These are phyloP conservation scores for Pseudogymnoascus sp. DNA, from an alignment of 2,329 filamentous ascomycete genomes.

Conservation along the genomic window DNA sequence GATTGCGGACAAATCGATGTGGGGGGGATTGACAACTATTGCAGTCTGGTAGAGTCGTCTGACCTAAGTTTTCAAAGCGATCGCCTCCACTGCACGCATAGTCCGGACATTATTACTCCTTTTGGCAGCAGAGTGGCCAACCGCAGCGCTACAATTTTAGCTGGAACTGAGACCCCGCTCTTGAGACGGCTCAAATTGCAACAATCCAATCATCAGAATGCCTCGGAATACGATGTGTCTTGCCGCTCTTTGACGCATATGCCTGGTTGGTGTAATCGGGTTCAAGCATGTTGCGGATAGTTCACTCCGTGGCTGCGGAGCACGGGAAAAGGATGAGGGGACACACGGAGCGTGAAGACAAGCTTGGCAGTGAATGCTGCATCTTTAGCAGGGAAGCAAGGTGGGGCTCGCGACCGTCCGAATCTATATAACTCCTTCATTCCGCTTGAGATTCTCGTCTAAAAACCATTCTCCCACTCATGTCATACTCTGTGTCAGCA, in stretches of 20 bases:
- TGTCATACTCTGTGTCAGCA: not conserved
- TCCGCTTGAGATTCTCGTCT: not conserved
- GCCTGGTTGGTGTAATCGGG: not conserved
- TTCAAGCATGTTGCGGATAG: not conserved
- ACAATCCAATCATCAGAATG: not conserved
- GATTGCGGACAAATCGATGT: not conserved
- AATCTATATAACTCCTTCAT: not conserved
- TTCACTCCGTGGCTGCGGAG: not conserved
- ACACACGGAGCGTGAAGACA: not conserved
- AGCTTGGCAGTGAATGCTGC: not conserved
- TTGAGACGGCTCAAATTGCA: not conserved
- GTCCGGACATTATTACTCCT: not conserved
- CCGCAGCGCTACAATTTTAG: not conserved
- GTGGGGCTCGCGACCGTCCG: not conserved
- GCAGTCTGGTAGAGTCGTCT: slow-evolving; percentile 1
- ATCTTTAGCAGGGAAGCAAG: not conserved
- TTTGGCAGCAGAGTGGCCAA: not conserved
- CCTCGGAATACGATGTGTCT: not conserved
- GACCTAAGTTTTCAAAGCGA: not conserved
- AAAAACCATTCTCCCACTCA: not conserved
- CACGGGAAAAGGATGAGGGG: not conserved
- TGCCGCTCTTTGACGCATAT: not conserved
- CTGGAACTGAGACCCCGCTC: not conserved
- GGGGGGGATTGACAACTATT: not conserved
- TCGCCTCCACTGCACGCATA: not conserved